phyloP scores from a whole-genome alignment of 1,284 basidiomycete species.

The Blastosporella zonata region DNA sequence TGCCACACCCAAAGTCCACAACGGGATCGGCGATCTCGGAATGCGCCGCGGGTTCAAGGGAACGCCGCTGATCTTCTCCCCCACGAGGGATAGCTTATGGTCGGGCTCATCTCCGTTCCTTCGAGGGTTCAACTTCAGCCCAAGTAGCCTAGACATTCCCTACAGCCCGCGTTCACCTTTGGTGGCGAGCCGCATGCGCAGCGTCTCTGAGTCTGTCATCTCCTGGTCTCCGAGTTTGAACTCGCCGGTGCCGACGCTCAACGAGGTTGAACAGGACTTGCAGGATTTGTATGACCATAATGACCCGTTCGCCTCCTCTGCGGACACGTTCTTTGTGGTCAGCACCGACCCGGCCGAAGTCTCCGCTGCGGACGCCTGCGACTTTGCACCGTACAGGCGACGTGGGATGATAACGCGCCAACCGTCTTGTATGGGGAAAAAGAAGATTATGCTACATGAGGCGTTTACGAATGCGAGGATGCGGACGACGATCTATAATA shows the following conservation, averaged over 20 bases:
- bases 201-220: slow-evolving; percentile 15
- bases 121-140: slow-evolving; percentile 19
- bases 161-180: slow-evolving; percentile 22
- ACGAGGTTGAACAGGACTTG: slow-evolving; percentile 16
- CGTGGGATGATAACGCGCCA: not conserved
- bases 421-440: slow-evolving; percentile 7
- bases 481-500: slow-evolving; percentile 23
- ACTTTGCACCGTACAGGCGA: slow-evolving; percentile 17
- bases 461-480: slow-evolving; percentile 9
- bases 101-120: slow-evolving; percentile 18
- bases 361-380: slow-evolving; percentile 8
- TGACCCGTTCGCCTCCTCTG: slow-evolving; percentile 20
- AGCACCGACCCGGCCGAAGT: not conserved
- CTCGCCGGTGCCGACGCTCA: slow-evolving; percentile 2
- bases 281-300: slow-evolving; percentile 19
- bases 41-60: slow-evolving; percentile 31
- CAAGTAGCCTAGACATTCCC: slow-evolving; percentile 11
- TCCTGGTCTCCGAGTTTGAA: slow-evolving; percentile 10
- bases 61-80: slow-evolving; percentile 22
- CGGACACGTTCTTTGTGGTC: slow-evolving; percentile 18
- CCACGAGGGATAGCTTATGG: slow-evolving; percentile 12
- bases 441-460: slow-evolving; percentile 2
- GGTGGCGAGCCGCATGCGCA: slow-evolving; percentile 24
- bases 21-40: slow-evolving; percentile 24
- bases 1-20: slow-evolving; percentile 1